Evolutionary conservation across 163 green algal species (phyloP).

Genomic region (Trebouxia gelatinosa): DNA sequence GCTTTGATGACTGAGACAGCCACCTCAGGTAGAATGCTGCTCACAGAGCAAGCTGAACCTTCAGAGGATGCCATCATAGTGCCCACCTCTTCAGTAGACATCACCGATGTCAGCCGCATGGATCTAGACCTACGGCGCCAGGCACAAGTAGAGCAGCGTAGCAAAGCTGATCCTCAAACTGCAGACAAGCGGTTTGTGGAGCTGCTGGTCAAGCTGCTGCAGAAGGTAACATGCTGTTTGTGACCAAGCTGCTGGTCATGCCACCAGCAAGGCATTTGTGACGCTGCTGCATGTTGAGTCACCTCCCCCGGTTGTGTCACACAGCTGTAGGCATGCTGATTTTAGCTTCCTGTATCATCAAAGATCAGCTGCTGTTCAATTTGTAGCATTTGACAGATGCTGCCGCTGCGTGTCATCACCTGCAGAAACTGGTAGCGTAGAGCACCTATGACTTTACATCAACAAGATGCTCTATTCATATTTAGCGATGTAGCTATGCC

Average conservation of each 20-base stretch:
- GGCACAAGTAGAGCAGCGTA: neutral
- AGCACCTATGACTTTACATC: too few species aligned
- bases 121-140: slow-evolving; percentile 21
- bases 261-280: neutral
- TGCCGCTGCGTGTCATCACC: too few species aligned
- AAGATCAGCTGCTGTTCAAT: too few species aligned
- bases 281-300: neutral
- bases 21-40: neutral
- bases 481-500: too few species aligned
- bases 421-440: too few species aligned
- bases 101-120: slow-evolving; percentile 29
- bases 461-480: too few species aligned
- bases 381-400: too few species aligned
- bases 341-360: too few species aligned
- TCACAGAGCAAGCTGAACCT: neutral
- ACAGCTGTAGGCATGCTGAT: too few species aligned
- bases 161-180: slow-evolving; percentile 26
- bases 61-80: slow-evolving; percentile 7
- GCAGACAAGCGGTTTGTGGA: slow-evolving; percentile 31
- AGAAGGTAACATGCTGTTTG: slow-evolving; percentile 18
- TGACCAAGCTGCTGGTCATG: slow-evolving; percentile 1
- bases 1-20: neutral
- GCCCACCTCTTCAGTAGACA: slow-evolving; percentile 11
- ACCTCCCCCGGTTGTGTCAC: too few species aligned
- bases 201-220: slow-evolving; percentile 14